These are phyloP conservation scores for Malus orientalis DNA, from an alignment of 306 rosid species.

Conservation along the genomic window DNA sequence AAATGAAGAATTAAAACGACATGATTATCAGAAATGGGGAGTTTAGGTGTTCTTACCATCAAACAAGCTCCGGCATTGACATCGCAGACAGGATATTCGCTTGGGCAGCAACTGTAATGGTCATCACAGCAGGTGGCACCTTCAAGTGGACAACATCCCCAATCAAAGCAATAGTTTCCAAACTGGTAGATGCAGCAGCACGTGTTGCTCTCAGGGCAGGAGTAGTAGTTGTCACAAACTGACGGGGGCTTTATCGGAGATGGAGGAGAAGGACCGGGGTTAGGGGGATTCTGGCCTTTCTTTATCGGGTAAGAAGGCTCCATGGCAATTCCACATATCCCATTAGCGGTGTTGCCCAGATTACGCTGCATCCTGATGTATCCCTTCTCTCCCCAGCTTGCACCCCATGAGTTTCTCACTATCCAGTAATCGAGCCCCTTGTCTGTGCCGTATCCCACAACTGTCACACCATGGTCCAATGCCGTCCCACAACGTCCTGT, in stretches of 20 bases:
- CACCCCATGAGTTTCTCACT: constrained; percentile 79
- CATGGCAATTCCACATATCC: constrained; percentile 78
- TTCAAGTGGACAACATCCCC: constrained; percentile 98
- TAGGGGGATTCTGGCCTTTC: constrained; percentile 62
- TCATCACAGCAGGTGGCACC: constrained; percentile 93
- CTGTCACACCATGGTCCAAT: constrained; percentile 76
- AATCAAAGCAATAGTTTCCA: constrained; percentile 45
- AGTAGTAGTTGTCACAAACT: constrained; percentile 62
- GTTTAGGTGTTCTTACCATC: constrained; percentile 27
- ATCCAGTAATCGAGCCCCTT: constrained; percentile 77
- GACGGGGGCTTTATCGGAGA: constrained; percentile 72
- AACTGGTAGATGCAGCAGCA: constrained; percentile 69
- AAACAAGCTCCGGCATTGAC: constrained; percentile 45
- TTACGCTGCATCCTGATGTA: constrained; percentile 81
- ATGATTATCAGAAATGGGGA: neutral
- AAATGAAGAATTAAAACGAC: neutral
- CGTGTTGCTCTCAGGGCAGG: constrained; percentile 49
- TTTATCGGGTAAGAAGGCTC: constrained; percentile 70
- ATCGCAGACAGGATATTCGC: constrained; percentile 68
- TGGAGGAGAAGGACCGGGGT: constrained; percentile 94
- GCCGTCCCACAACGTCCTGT: constrained; percentile 62
- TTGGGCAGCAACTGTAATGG: constrained; percentile 84
- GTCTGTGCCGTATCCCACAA: constrained; percentile 76
- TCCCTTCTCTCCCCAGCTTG: constrained; percentile 72
- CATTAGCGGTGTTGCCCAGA: constrained; percentile 9